phyloP scores from a whole-genome alignment of 257 asterid species.

The Ophiorrhiza pumila region DNA sequence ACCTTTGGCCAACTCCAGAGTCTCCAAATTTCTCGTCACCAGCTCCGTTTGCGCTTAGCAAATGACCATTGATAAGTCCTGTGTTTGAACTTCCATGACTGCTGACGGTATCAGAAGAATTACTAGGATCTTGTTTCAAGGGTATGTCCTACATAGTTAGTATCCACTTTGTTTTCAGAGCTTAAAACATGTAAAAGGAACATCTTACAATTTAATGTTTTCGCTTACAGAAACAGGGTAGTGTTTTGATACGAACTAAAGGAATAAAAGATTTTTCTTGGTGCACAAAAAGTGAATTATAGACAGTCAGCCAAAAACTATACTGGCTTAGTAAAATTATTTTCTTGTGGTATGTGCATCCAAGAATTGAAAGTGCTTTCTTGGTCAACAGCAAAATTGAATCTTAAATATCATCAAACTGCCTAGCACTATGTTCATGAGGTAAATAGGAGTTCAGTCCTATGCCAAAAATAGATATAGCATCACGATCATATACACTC shows the following conservation, averaged over 20 bases:
- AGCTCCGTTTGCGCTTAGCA: constrained; percentile 19
- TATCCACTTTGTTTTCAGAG: not conserved
- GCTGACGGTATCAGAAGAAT: constrained; percentile 50
- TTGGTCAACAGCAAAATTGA: not conserved
- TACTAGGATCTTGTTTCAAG: constrained; percentile 29
- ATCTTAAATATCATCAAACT: not conserved
- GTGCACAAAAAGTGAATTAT: not conserved
- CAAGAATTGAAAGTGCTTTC: not conserved
- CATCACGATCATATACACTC: not conserved
- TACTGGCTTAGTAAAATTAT: not conserved
- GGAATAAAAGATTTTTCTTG: not conserved
- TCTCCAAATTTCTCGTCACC: constrained; percentile 14
- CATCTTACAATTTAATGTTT: not conserved
- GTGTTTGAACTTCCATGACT: constrained; percentile 77
- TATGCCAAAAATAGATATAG: not conserved
- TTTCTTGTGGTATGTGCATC: not conserved
- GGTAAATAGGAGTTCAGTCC: not conserved
- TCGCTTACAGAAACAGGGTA: not conserved
- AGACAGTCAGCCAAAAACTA: not conserved
- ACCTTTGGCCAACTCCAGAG: constrained; percentile 16
- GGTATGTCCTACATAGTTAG: constrained; percentile 32
- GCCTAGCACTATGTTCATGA: not conserved
- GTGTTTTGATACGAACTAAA: not conserved
- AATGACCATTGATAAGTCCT: constrained; percentile 21
- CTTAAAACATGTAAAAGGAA: not conserved